phyloP scores from a whole-genome alignment of 176 grass and related monocot species.

The Musa troglodytarum region DNA sequence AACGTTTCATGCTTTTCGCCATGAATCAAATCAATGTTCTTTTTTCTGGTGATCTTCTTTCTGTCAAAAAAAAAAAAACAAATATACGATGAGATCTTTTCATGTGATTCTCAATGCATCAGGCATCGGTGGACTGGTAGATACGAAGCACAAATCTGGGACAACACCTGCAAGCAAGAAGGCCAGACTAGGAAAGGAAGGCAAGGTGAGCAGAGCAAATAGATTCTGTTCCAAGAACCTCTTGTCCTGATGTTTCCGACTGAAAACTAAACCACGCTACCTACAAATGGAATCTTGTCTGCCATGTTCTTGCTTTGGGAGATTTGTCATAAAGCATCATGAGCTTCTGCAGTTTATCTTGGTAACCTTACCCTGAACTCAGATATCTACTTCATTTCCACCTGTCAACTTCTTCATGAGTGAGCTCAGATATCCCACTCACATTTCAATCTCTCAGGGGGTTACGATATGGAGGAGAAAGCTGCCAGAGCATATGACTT shows the following conservation, averaged over 20 bases:
- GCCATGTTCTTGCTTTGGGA: neutral
- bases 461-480: constrained; percentile 65
- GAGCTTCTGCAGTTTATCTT: constrained; percentile 41
- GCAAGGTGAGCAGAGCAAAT: constrained; percentile 36
- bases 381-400: neutral
- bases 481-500: constrained; percentile 71
- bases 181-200: constrained; percentile 61
- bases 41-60: constrained; percentile 3
- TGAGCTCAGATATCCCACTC: too few relatives aligned
- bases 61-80: too few relatives aligned
- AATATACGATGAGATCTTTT: too few relatives aligned
- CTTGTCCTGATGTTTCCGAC: too few relatives aligned
- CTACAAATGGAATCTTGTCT: constrained; percentile 17
- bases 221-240: too few relatives aligned
- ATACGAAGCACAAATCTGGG: constrained; percentile 75
- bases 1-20: neutral
- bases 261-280: neutral
- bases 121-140: constrained; percentile 75
- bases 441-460: constrained; percentile 30
- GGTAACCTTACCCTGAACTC: constrained; percentile 26
- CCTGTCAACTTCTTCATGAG: too few relatives aligned
- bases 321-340: neutral
- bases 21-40: neutral
- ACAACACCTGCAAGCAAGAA: constrained; percentile 69
- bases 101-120: neutral